Base-by-base conservation (phyloP, 169 alveolate species). In the Eimeria falciformis region DNA sequence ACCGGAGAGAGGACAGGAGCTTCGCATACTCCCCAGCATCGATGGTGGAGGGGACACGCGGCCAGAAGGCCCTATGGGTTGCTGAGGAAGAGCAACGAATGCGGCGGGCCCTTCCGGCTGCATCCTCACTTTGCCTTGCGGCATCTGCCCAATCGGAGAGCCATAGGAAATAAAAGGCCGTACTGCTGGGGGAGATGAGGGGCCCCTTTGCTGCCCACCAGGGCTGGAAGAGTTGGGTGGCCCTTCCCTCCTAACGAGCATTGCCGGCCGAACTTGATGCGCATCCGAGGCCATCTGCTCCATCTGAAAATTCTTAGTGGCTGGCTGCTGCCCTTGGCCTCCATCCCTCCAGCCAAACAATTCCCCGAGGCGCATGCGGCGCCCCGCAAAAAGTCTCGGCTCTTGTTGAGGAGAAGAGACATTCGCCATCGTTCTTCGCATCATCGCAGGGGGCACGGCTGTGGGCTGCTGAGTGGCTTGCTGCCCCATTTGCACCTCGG, bases 231-330 rank as follows among this genome's bases (percentile, higher is more conserved):
- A 17, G 17, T 12, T 53, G 25, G 65, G 3, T 12, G 25, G 17
- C 65, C 65, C 65, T 53, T 53, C 65, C n/a, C 65, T 53, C 65
- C 65, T 53, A 12, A 53, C 65, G 65, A 53, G 65, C 65, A 53
- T 21, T 53, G 65, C 65, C 17, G 65, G 65, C n/a, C 65, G 17
- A 12, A 53, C 25, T 21, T 53, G 65, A 1, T 21, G n/a, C 25
- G 65, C 65, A 21, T 53, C 65, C 3, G 65, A 21, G 65, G 25
- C 65, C 65, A 17, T 12, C 25, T 21, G 65, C 17, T 17, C 65
- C 65, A 17, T 1, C 65, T 53, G 65, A 21, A 1, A 21, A 53
- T 53, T 53, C 40, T 33, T 33, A 53, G 65, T 53, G 65, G 25
- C 65, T 17, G 1, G 65, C n/a, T 12, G 25, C 25, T 12, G n/a